Base-by-base conservation (phyloP, 164 flowering plant species). In the Nymphaea thermarum region DNA sequence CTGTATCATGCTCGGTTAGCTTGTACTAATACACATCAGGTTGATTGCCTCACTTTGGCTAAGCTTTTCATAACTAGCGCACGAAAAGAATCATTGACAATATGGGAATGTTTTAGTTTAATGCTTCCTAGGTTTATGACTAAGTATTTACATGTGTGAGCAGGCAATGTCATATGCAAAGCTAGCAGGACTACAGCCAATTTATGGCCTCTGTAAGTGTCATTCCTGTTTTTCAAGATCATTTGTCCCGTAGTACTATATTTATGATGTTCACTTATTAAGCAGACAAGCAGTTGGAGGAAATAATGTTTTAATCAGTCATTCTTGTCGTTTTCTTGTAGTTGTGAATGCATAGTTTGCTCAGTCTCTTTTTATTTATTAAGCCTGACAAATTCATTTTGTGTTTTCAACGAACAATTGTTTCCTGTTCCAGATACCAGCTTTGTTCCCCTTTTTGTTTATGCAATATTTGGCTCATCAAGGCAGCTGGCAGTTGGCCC, bases 401-500 rank as follows among this genome's bases (percentile, higher is more conserved):
- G 36, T 1, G 1, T 25, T 25, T 25, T 25, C 36, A 25, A 25
- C 55, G 2, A 8, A 61, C 59, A 6, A 18, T 44, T 41, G 7
- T 25, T 62, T 81, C 77, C 67, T 64, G 63, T 67, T 71, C 65
- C 86, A 94, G 97, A 95, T 73, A 83, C 96, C 67, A 87, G 96
- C 67, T 90, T 90, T 70, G 82, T 95, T 25, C 99, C 99, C 60
- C 66, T 95, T 80, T 92, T 95, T 76, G 82, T 95, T 43, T 95
- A 95, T 81, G 93, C 89, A 44, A 75, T 91, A 74, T 94, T 94
- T 76, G 99, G 98, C 53, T 94, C 99, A 36, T 94, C 99, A 66
- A 89, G 98, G 16, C 99, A 91, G 82, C 96, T 94, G 77, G 99
- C 99, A 61, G 79, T 92, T 76, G 99, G 99, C 77, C 99, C 99